A percentile compares a stretch with the other conserved stretches of the same genome.
phyloP scores from a whole-genome alignment of 331 rosid genomes.

The Erythrophleum ivorense region DNA sequence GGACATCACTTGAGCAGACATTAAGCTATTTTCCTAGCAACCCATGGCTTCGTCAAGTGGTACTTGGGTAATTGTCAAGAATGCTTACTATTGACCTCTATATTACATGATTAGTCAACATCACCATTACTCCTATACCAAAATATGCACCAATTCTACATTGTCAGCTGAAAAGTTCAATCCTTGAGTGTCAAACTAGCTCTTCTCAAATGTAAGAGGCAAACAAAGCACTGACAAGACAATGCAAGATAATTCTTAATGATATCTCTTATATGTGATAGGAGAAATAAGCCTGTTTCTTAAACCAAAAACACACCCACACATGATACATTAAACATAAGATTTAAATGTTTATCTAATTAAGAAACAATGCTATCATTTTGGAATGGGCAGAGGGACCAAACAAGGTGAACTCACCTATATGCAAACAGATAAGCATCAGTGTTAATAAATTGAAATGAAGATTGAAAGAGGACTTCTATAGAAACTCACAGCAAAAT shows the following conservation, averaged over 20 bases:
- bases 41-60: not conserved
- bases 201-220: slow-evolving; percentile 10
- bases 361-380: slow-evolving; percentile 5
- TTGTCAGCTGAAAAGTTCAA: not conserved
- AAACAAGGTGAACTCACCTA: not conserved
- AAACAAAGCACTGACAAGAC: not conserved
- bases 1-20: not conserved
- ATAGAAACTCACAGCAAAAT: slow-evolving; percentile 81
- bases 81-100: not conserved
- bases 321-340: no score
- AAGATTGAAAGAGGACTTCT: slow-evolving; percentile 27
- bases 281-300: slow-evolving; percentile 7
- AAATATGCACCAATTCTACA: not conserved
- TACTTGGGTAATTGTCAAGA: slow-evolving; percentile 9
- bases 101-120: not conserved
- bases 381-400: slow-evolving; percentile 23
- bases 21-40: not conserved
- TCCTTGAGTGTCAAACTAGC: slow-evolving; percentile 3
- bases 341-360: not conserved
- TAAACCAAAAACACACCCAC: not conserved
- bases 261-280: not conserved
- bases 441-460: slow-evolving; percentile 29
- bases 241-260: not conserved
- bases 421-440: slow-evolving; percentile 12
- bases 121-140: not conserved